Base-by-base conservation (phyloP, 768 basidiomycete species). In the Xerocomellus chrysenteron region DNA sequence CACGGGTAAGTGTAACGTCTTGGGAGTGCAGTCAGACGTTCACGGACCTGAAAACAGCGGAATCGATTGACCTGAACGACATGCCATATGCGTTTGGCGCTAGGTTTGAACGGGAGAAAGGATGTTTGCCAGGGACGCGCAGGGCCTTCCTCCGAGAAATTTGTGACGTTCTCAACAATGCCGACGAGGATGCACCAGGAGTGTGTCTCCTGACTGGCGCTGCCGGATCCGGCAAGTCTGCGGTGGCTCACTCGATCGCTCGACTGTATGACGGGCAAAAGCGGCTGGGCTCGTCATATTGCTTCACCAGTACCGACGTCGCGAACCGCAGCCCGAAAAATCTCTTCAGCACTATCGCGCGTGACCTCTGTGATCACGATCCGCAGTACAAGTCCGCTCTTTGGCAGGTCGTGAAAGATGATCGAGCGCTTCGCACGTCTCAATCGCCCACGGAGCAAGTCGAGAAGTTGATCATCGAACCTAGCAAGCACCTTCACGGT, bases 281-380 rank as follows among this genome's bases (percentile, higher is more conserved):
- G 13, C 56, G 65, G 28, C 58, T 71, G 1, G 67, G 67, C 17
- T 65, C 69, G 13, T 61, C 62, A 0, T 61, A 64, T 32, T 71
- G 56, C 42, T 62, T 70, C 36, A 42, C 58, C 24, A 52, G 35
- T n/a, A 30, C 30, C 11, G 30, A 11, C n/a, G 13, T 46, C 16
- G 49, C 41, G 10, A 51, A 39, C 40, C 46, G 55, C 24, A 45
- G 59, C 35, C 47, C 57, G 37, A 39, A 42, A 47, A 45, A 61
- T 56, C 14, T 69, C 6, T 65, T 67, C 56, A 61, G 58, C 44
- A 69, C 66, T 4, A 65, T 70, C 17, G 67, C 68, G 12, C 58
- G 59, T 10, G 62, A 68, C 21, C 56, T 71, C 30, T 60, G 67
- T 24, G 63, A 64, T 10, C 58, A 61, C 32, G 55, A 70, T 40